Percentiles rank a stretch among this genome's conserved stretches.
Conservation (phyloP, 305 asterid species). For the Solanum aculeatissimum region DNA sequence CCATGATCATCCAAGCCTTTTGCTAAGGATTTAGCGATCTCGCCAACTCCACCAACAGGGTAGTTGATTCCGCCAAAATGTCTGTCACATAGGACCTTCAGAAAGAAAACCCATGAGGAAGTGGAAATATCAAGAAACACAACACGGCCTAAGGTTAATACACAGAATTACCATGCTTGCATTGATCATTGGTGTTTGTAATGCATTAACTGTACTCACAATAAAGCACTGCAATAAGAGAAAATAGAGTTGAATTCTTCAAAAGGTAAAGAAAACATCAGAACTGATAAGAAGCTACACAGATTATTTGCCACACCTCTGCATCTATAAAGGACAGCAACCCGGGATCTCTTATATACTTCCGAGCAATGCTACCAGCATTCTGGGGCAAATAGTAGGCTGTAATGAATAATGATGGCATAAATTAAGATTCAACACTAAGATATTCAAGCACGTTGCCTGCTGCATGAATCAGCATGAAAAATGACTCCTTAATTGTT, state of each 20-base stretch:
- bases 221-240: conserved; percentile 71
- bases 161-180: conserved; percentile 83
- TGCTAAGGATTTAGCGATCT: conserved; percentile 83
- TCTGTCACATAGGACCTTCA: conserved; percentile 90
- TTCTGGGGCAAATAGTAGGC: conserved; percentile 96
- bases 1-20: conserved; percentile 67
- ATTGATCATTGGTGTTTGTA: conserved; percentile 90
- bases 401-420: conserved; percentile 24
- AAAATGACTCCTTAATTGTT: neutral
- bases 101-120: conserved; percentile 11
- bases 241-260: neutral
- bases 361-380: conserved; percentile 87
- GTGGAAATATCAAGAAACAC: neutral
- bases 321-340: conserved; percentile 88
- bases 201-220: conserved; percentile 89
- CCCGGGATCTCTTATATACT: conserved; percentile 72
- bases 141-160: neutral
- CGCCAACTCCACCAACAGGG: conserved; percentile 98
- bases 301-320: conserved; percentile 43
- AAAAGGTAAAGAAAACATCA: neutral
- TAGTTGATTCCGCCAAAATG: conserved; percentile 99
- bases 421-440: neutral
- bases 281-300: neutral
- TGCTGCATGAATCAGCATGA: neutral
- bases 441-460: neutral